These are phyloP conservation scores for Echeveria elegans DNA, from an alignment of 164 flowering plant species.

Conservation along the genomic window DNA sequence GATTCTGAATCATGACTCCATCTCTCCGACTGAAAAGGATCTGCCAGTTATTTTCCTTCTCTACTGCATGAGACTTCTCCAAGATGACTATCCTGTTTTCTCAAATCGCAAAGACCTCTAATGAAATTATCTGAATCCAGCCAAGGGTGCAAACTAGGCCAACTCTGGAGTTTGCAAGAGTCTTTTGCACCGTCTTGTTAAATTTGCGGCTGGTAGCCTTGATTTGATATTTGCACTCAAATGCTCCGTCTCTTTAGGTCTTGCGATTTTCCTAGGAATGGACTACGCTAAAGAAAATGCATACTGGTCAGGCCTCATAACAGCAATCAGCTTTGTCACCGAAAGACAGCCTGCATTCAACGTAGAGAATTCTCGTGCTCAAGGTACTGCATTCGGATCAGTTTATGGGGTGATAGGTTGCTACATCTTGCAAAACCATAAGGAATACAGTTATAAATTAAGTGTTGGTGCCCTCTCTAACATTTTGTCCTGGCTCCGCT, in stretches of 20 bases:
- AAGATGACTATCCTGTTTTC: conserved; percentile 8
- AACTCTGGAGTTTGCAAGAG: not conserved
- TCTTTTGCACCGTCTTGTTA: not conserved
- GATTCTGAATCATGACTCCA: not conserved
- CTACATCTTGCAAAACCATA: conserved; percentile 18
- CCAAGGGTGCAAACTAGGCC: not conserved
- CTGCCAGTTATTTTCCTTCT: conserved; percentile 4
- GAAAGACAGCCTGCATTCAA: conserved; percentile 34
- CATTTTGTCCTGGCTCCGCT: too few relatives aligned
- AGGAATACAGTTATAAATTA: conserved; percentile 17
- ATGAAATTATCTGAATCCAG: not conserved
- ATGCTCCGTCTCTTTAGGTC: conserved; percentile 37
- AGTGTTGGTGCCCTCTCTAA: too few relatives aligned
- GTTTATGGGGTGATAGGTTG: conserved; percentile 33
- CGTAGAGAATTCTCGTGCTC: conserved; percentile 35
- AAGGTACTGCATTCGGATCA: conserved; percentile 52
- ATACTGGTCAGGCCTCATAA: conserved; percentile 45
- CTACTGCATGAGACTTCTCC: conserved; percentile 3
- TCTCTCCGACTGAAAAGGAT: not conserved
- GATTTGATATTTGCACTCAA: conserved; percentile 30
- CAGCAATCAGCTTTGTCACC: conserved; percentile 40
- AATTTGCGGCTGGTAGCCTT: not conserved
- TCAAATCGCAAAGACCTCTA: conserved; percentile 12
- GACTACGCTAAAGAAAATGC: conserved; percentile 31
- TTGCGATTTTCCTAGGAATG: conserved; percentile 36